Evolutionary conservation across 179 eudicot genomes (phyloP).

Genomic region (Patellifolia procumbens): DNA sequence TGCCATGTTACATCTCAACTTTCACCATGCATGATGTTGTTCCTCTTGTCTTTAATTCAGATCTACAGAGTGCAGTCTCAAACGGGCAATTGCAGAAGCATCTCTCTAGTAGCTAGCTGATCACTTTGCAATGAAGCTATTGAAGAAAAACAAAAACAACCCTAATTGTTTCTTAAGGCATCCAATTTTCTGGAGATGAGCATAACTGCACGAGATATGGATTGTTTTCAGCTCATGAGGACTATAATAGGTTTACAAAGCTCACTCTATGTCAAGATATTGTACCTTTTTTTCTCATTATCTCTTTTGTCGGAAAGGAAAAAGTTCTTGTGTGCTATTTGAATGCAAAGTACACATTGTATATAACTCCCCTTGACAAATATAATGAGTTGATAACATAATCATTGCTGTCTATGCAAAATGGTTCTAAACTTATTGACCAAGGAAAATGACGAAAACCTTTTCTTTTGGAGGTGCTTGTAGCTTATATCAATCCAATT

Average conservation of each 20-base stretch:
- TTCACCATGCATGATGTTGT: not conserved
- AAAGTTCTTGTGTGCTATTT: not conserved
- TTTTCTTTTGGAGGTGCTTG: not conserved
- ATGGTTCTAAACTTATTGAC: constrained; percentile 2
- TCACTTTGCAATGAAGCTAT: not conserved
- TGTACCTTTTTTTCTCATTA: not conserved
- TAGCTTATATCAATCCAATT: not conserved
- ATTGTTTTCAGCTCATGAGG: too few species aligned
- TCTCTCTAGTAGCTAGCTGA: constrained; percentile 61
- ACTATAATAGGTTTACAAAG: too few species aligned
- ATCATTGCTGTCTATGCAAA: not conserved
- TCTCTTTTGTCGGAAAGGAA: not conserved
- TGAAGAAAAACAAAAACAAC: not conserved
- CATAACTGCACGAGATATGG: too few species aligned
- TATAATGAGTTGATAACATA: not conserved
- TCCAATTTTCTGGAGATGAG: too few species aligned
- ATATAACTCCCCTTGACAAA: not conserved
- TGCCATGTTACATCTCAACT: not conserved
- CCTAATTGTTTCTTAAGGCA: not conserved
- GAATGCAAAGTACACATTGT: constrained; percentile 22
- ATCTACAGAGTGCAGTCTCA: constrained; percentile 62
- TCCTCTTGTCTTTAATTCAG: constrained; percentile 36
- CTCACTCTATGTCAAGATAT: constrained; percentile 1
- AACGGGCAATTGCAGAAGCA: constrained; percentile 74
- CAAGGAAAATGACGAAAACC: not conserved